Evolutionary conservation across 2,329 filamentous ascomycete genomes (phyloP).

Genomic region (Neopestalotiopsis sp.): DNA sequence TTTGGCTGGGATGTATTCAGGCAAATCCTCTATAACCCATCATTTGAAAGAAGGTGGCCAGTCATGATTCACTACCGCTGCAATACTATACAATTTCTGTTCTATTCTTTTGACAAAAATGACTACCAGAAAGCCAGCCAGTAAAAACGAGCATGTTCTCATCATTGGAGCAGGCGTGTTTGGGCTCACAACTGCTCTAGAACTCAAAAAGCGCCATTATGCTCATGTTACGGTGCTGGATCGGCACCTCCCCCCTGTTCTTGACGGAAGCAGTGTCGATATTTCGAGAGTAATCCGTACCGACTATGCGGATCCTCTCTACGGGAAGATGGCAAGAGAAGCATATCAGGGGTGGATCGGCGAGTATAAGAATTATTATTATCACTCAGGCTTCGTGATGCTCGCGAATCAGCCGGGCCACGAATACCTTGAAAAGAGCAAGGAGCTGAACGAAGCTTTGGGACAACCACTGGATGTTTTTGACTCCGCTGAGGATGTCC

Average conservation of each 20-base stretch:
- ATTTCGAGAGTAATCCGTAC: conserved; percentile 8
- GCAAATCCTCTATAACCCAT: neutral
- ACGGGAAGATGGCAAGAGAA: conserved; percentile 2
- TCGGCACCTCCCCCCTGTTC: conserved; percentile 12
- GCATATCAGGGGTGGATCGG: neutral
- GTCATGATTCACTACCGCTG: neutral
- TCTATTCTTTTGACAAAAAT: neutral
- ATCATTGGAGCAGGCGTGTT: conserved; percentile 48
- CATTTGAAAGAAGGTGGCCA: neutral
- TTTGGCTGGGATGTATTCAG: neutral
- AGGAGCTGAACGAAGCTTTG: neutral
- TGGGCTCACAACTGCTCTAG: conserved; percentile 46
- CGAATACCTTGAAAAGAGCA: conserved; percentile 3
- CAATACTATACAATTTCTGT: too few relatives aligned
- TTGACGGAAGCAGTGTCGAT: conserved; percentile 11
- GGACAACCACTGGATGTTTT: neutral
- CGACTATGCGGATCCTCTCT: conserved; percentile 9
- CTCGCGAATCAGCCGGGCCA: neutral
- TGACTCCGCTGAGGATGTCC: neutral
- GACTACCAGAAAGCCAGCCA: neutral
- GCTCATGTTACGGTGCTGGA: conserved; percentile 53
- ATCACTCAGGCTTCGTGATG: conserved; percentile 1
- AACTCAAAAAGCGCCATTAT: conserved; percentile 50
- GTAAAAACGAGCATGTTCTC: conserved; percentile 31
- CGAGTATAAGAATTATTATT: neutral